Evolutionary conservation across 1,284 basidiomycete genomes (phyloP), one percentile per base, ranked within the genome.

Genomic region (Thelephora terrestris): DNA sequence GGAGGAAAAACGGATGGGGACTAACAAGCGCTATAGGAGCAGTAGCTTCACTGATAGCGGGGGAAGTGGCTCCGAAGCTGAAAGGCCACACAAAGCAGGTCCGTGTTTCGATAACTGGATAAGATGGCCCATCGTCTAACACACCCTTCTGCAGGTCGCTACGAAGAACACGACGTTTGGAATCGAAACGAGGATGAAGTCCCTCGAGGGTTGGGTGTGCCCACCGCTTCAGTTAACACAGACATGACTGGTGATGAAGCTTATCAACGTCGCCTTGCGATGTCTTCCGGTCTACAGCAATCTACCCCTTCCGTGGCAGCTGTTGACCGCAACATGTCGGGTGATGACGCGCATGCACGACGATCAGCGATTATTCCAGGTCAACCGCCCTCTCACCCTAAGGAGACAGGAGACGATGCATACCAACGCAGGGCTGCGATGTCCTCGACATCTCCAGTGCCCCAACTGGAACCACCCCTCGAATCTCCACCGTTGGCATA

Each of bases 41-140:
- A 79, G 75, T 56, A 75, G 74, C 51, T 79, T 82, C 58, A 82
- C 81, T 2, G 85, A 79, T 52, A 83, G 79, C 39, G 77, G 80
- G 24, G 69, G 64, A 34, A 76, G 76, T 29, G 76, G 65, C 17
- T 81, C 79, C 24, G 84, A 85, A 45, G 81, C 81, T 36, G 80
- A 81, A 47, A 70, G 81, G 23, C 85, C 85, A 7, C 72, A 75
- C 45, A 90, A 89, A 61, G 67, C 79, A 51, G 85, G 86, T 84
- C 57, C 46, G 69, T 62, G 14, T 34, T 2, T 37, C 32, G 7
- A 47, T n/a, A n/a, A 14, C n/a, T n/a, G n/a, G 17, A 27, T 35
- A 42, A 14, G 35, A 14, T 25, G 12, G 14, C 36, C 32, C n/a
- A 44, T 48, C 29, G 27, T 47, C 34, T 45, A 24, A 43, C 51